Evolutionary conservation across 257 asterid species (phyloP).

Genomic region (Solanum stenotomum): DNA sequence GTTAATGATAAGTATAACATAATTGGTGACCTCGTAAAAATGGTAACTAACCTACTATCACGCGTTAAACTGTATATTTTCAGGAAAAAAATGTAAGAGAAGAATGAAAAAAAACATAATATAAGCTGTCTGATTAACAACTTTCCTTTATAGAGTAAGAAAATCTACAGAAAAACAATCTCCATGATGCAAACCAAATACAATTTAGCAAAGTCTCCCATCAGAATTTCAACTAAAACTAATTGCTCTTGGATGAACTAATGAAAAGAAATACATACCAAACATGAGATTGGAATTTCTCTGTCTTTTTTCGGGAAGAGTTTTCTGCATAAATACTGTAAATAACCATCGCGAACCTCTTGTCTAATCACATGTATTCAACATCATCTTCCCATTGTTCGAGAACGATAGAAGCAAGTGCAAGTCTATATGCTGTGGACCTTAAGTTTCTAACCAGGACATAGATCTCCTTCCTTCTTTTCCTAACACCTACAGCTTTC

Average conservation of each 20-base stretch:
- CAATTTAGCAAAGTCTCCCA: not conserved
- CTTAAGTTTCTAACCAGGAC: constrained; percentile 84
- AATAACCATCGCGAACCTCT: not conserved
- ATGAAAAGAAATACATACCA: not conserved
- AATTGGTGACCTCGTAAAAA: not conserved
- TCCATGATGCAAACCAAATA: not conserved
- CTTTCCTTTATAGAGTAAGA: not conserved
- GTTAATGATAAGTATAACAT: not conserved
- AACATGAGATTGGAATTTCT: not conserved
- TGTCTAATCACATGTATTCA: constrained; percentile 32
- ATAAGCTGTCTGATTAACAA: not conserved
- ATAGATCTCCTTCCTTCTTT: constrained; percentile 70
- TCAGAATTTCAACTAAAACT: not conserved
- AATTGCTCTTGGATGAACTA: not conserved
- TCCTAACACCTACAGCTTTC: constrained; percentile 31
- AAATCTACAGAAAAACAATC: not conserved
- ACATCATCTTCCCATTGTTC: constrained; percentile 64
- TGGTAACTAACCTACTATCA: not conserved
- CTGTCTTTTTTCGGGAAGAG: not conserved
- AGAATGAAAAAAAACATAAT: not conserved
- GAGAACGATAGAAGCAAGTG: constrained; percentile 65
- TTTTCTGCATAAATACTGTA: not conserved
- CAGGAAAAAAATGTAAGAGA: not conserved
- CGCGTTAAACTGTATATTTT: not conserved
- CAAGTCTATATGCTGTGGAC: constrained; percentile 84